Evolutionary conservation across 805 yeast species (phyloP).

Genomic region (Hanseniaspora guilliermondii): DNA sequence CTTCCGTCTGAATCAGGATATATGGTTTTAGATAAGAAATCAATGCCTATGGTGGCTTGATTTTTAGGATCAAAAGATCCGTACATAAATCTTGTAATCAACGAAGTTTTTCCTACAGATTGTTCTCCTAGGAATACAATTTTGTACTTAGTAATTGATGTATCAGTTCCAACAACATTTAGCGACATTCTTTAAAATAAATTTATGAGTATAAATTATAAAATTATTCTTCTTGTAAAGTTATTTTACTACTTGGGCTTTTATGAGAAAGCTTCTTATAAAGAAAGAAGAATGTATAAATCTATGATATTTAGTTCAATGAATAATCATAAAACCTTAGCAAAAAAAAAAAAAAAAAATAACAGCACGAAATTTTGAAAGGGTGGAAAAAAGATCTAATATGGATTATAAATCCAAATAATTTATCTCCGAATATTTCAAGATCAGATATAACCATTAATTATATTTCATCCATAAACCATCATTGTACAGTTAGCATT

Average conservation of each 20-base stretch:
- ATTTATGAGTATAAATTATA: not conserved
- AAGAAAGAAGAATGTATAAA: too few species aligned
- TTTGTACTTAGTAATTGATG: slow-evolving; percentile 50
- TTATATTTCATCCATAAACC: too few species aligned
- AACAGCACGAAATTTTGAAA: too few species aligned
- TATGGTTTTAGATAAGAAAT: slow-evolving; percentile 87
- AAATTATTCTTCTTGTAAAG: too few species aligned
- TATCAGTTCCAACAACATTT: slow-evolving; percentile 17
- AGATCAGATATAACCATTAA: too few species aligned
- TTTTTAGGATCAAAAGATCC: slow-evolving; percentile 94
- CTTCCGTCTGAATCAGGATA: slow-evolving; percentile 47
- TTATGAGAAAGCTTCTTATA: too few species aligned
- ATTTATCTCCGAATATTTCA: too few species aligned
- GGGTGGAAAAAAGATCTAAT: too few species aligned
- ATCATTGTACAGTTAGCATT: too few species aligned
- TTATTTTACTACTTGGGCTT: not conserved
- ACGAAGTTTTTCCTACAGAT: slow-evolving; percentile 90
- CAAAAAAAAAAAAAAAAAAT: not conserved
- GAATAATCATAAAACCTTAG: not conserved
- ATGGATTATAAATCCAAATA: too few species aligned
- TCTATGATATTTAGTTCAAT: too few species aligned
- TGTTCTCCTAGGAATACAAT: slow-evolving; percentile 95
- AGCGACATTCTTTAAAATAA: slow-evolving; percentile 5
- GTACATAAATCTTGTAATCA: slow-evolving; percentile 95
- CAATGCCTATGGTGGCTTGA: slow-evolving; percentile 91